Conservation (phyloP, 2,329 filamentous ascomycete species). For the Pseudopyricularia cyperi region DNA sequence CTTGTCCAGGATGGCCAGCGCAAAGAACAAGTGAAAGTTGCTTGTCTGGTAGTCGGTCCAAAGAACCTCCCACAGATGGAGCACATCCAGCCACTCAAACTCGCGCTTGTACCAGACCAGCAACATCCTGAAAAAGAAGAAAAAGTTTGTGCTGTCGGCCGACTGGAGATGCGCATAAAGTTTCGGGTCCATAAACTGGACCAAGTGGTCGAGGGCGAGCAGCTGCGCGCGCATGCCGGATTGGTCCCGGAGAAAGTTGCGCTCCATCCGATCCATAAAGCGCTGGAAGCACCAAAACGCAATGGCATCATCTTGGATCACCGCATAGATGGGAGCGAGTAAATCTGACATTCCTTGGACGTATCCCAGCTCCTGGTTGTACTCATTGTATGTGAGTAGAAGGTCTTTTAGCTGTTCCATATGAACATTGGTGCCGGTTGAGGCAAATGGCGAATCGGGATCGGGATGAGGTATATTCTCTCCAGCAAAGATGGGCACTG, state of each 20-base stretch:
- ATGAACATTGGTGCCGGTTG: slow-evolving; percentile 89
- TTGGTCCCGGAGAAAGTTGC: slow-evolving; percentile 91
- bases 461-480: slow-evolving; percentile 96
- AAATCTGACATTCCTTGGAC: slow-evolving; percentile 99
- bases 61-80: slow-evolving; percentile 80
- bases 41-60: slow-evolving; percentile 89
- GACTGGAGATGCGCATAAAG: slow-evolving; percentile 82
- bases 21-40: slow-evolving; percentile 90
- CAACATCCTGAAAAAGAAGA: slow-evolving; percentile 99
- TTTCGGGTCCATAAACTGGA: slow-evolving; percentile 92
- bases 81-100: slow-evolving; percentile 77
- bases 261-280: slow-evolving; percentile 97
- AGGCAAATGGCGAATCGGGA: slow-evolving; percentile 86
- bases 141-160: slow-evolving; percentile 95
- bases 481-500: slow-evolving; percentile 86
- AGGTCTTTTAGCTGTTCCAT: slow-evolving; percentile 99
- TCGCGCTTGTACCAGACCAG: slow-evolving; percentile 98
- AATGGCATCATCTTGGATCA: slow-evolving; percentile 92
- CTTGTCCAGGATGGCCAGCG: slow-evolving; percentile 87
- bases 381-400: slow-evolving; percentile 96
- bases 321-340: slow-evolving; percentile 82
- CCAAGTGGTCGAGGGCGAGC: slow-evolving; percentile 80
- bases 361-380: slow-evolving; percentile 89
- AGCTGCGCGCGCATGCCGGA: slow-evolving; percentile 92
- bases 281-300: slow-evolving; percentile 94